Percentiles rank a stretch among this genome's conserved stretches.
These are phyloP conservation scores for Harringtonia aguacate DNA, from an alignment of 2,329 filamentous ascomycete genomes.

Conservation along the genomic window DNA sequence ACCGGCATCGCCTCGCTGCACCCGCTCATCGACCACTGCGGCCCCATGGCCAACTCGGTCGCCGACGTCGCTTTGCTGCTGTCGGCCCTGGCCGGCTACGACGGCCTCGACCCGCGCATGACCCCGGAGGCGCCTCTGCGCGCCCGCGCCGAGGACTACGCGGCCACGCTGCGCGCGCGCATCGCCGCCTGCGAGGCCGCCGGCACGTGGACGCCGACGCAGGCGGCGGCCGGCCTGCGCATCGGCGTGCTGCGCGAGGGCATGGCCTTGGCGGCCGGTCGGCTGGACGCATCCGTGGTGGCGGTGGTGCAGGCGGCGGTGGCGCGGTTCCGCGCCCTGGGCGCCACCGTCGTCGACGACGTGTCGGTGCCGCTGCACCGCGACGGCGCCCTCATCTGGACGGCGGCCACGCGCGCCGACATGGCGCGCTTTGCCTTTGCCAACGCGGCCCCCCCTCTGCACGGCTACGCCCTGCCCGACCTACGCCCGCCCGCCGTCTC, in stretches of 20 bases:
- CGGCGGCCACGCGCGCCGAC: constrained; percentile 22
- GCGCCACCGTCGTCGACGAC: constrained; percentile 31
- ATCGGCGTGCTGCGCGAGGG: constrained; percentile 35
- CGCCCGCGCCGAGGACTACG: constrained; percentile 21
- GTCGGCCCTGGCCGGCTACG: constrained; percentile 30
- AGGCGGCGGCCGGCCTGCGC: constrained; percentile 26
- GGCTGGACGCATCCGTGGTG: constrained; percentile 26
- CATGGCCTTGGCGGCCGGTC: constrained; percentile 24
- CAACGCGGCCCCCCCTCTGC: constrained; percentile 19
- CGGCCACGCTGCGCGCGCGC: constrained; percentile 15
- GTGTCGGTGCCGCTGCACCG: constrained; percentile 36
- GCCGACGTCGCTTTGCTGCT: constrained; percentile 30
- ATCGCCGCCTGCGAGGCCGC: constrained; percentile 11
- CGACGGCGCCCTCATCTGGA: constrained; percentile 36
- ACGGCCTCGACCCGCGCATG: constrained; percentile 35
- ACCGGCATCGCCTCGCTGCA: constrained; percentile 31
- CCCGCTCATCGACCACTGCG: constrained; percentile 31
- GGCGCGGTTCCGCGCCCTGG: constrained; percentile 25
- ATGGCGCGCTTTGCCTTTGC: constrained; percentile 18
- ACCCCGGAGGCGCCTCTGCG: constrained; percentile 25
- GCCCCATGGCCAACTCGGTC: constrained; percentile 31
- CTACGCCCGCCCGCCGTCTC: constrained; percentile 18
- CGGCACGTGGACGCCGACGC: constrained; percentile 14
- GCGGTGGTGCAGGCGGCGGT: constrained; percentile 24
- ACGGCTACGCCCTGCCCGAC: constrained; percentile 20